These are phyloP conservation scores for Fusarium proliferatum DNA, from an alignment of 2,329 filamentous ascomycete genomes.

Conservation along the genomic window DNA sequence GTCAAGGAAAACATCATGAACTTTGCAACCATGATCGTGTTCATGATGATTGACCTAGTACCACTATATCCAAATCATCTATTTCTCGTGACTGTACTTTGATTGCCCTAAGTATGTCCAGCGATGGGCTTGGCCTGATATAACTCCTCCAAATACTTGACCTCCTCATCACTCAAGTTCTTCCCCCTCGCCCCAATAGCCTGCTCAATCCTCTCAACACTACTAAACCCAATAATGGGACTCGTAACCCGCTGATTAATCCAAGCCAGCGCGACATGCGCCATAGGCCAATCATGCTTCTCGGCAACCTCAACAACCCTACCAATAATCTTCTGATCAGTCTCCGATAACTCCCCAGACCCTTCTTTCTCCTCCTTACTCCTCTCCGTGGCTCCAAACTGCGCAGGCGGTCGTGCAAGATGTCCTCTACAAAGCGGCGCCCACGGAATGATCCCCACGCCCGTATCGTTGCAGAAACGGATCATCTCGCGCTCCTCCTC, in stretches of 20 bases:
- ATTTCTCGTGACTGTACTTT: rapidly evolving
- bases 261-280: conserved; percentile 34
- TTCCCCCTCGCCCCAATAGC: conserved; percentile 25
- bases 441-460: conserved; percentile 36
- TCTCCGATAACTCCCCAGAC: conserved; percentile 17
- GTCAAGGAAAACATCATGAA: background rate
- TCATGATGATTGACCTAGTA: rapidly evolving
- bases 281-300: conserved; percentile 29
- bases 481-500: conserved; percentile 66
- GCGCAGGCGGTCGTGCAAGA: conserved; percentile 10
- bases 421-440: conserved; percentile 33
- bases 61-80: rapidly evolving
- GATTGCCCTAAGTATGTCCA: background rate
- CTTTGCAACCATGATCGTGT: rapidly evolving
- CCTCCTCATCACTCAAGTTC: conserved; percentile 8
- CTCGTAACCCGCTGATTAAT: conserved; percentile 21
- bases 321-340: conserved; percentile 15
- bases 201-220: conserved; percentile 32
- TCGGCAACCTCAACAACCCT: conserved; percentile 20
- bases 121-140: conserved; percentile 28
- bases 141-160: conserved; percentile 26
- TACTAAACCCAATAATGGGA: conserved; percentile 33
- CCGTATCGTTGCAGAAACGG: conserved; percentile 53
- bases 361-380: conserved; percentile 27
- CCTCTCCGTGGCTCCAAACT: conserved; percentile 25